Base-by-base conservation (phyloP, 2,329 filamentous ascomycete species). In the Botrytis tulipae region DNA sequence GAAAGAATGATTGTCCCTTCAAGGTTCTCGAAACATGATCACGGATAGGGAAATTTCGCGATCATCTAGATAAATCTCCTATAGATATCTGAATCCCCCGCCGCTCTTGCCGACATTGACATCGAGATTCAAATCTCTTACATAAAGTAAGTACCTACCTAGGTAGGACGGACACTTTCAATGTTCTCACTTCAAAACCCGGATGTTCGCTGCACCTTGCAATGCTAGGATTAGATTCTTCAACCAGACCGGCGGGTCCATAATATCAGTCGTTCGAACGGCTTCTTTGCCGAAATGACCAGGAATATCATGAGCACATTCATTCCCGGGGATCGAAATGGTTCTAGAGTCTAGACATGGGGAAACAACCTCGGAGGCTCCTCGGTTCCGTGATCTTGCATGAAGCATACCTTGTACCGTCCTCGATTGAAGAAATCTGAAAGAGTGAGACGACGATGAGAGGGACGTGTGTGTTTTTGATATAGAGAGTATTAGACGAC, bases 191-290 rank as follows among this genome's bases (percentile, higher is more conserved):
- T 51, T 29, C 14, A 20, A 67, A 9, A 25, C 61, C 65, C 32
- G 46, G 65, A 40, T 20, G 46, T 54, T 67, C 14, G 46, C 29
- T 48, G 32, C 48, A 22, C 18, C 35, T 57, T 68, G 18, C 66
- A 57, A 51, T 51, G 46, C 65, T 54, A 25, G 65, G 32, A 29
- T 35, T 67, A 40, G 35, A 18, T 61, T 22, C 65, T 40, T 57
- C 25, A 68, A 68, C 66, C 66, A 68, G 25, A 51, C 48, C 35
- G 7, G 37, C 48, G 48, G 65, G 35, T 68, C 48, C 35, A 22
- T 54, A 67, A 67, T 40, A 67, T 54, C 65, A 54, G 65, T 54
- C 65, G 32, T 57, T 54, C n/a, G 48, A 42, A 62, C 60, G 22
- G 25, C 60, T 42, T 42, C 37, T 68, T 20, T n/a, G 16, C 65